A percentile compares a stretch with the other conserved stretches of the same genome.
phyloP scores from a whole-genome alignment of 1,139 yeast species.

The Waltiozyma sp. region DNA sequence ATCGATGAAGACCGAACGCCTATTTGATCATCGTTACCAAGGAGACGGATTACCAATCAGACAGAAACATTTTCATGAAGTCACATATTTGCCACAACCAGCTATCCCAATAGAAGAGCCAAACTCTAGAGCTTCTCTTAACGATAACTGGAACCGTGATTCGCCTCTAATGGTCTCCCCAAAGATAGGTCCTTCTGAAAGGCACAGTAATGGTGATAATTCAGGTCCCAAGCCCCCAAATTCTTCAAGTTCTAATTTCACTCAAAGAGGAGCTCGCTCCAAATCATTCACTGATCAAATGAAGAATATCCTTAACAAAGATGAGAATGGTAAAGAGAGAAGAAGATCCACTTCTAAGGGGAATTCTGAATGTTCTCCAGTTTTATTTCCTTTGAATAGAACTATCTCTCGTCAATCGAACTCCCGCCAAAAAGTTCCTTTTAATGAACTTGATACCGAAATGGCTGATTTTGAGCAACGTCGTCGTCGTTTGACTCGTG shows the following conservation, averaged over 20 bases:
- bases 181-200: neutral
- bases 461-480: conserved; percentile 13
- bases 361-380: conserved; percentile 11
- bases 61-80: conserved; percentile 9
- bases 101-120: conserved; percentile 7
- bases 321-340: conserved; percentile 5
- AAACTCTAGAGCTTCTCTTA: conserved; percentile 1
- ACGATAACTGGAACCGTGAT: conserved; percentile 6
- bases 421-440: neutral
- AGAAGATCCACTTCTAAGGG: conserved; percentile 5
- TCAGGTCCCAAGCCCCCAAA: conserved; percentile 1
- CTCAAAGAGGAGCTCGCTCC: conserved; percentile 13
- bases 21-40: conserved; percentile 50
- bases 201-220: neutral
- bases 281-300: conserved; percentile 15
- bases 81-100: conserved; percentile 12
- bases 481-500: conserved; percentile 21
- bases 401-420: conserved; percentile 10
- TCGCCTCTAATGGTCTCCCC: conserved; percentile 9
- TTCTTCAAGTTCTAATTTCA: neutral
- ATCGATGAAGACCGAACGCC: conserved; percentile 28
- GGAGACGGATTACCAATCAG: conserved; percentile 32
- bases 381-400: conserved; percentile 12
- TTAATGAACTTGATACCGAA: conserved; percentile 8
- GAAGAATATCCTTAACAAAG: conserved; percentile 3